Conservation (phyloP, 257 asterid species). For the Leptodermis oblonga region DNA sequence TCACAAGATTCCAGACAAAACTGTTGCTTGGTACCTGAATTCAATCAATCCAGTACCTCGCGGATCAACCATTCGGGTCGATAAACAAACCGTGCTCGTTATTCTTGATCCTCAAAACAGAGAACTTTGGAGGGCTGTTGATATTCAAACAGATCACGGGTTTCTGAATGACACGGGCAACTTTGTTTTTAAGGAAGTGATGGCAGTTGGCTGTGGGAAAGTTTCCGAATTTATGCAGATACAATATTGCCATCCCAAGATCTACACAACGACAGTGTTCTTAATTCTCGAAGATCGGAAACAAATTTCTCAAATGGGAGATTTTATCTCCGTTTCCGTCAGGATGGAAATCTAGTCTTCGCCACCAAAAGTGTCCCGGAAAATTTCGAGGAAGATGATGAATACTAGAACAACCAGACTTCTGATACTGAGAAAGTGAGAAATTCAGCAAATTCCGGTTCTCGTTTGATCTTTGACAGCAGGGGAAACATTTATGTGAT, state of each 20-base stretch:
- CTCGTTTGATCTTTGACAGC: conserved; percentile 23
- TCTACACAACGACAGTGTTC: conserved; percentile 10
- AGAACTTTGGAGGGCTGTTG: conserved; percentile 20
- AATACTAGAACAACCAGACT: conserved; percentile 34
- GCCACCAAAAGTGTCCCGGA: conserved; percentile 19
- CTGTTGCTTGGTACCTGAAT: conserved; percentile 47
- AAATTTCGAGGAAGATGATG: conserved; percentile 26
- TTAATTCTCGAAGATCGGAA: conserved; percentile 17
- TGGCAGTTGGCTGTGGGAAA: conserved; percentile 42
- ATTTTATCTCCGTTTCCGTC: conserved; percentile 36
- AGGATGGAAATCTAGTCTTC: conserved; percentile 35
- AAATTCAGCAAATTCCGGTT: conserved; percentile 31
- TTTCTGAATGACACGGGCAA: conserved; percentile 55
- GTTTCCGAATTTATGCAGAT: conserved; percentile 36
- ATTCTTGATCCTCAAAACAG: conserved; percentile 36
- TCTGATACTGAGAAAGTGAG: conserved; percentile 22
- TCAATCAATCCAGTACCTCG: conserved; percentile 31
- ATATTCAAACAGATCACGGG: conserved; percentile 25
- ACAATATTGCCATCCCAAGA: conserved; percentile 35
- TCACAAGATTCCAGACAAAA: conserved; percentile 29
- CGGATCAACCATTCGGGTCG: conserved; percentile 40
- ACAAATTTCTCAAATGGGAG: conserved; percentile 38
- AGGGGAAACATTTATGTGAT: conserved; percentile 24
- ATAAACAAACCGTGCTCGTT: conserved; percentile 27
- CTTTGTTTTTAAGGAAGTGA: conserved; percentile 26